phyloP scores from a whole-genome alignment of 306 rosid genomes.

The Styphnolobium japonicum region DNA sequence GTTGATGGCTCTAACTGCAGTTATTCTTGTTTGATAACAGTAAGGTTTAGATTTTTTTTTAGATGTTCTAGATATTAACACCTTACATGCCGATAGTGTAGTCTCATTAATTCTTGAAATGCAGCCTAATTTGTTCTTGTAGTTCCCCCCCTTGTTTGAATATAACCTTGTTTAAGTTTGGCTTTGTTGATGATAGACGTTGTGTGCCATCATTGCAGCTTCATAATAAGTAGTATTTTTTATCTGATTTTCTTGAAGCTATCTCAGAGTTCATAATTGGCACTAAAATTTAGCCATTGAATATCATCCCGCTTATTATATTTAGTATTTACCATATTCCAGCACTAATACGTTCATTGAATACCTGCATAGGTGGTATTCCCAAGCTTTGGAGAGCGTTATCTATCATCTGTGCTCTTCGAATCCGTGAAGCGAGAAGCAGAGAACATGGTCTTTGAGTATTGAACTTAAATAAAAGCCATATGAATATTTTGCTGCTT shows the following conservation, averaged over 20 bases:
- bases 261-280: neutral
- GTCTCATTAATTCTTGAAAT: neutral
- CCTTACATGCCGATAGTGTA: too few species aligned
- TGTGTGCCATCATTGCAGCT: neutral
- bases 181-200: neutral
- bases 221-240: neutral
- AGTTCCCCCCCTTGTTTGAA: neutral
- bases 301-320: neutral
- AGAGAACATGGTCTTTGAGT: slow-evolving; percentile 61
- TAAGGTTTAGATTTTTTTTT: too few species aligned
- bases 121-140: neutral
- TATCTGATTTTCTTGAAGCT: neutral
- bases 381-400: slow-evolving; percentile 94
- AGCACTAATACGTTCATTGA: slow-evolving; percentile 3
- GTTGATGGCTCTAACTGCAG: neutral
- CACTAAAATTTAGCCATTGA: neutral
- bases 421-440: slow-evolving; percentile 68
- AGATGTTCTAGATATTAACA: too few species aligned
- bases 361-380: slow-evolving; percentile 52
- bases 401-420: slow-evolving; percentile 71
- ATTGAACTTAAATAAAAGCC: slow-evolving; percentile 25
- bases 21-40: neutral
- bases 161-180: neutral
- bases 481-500: neutral
- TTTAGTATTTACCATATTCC: neutral